These are phyloP conservation scores for Ogataea populi-albae DNA, from an alignment of 805 yeast species.

Conservation along the genomic window DNA sequence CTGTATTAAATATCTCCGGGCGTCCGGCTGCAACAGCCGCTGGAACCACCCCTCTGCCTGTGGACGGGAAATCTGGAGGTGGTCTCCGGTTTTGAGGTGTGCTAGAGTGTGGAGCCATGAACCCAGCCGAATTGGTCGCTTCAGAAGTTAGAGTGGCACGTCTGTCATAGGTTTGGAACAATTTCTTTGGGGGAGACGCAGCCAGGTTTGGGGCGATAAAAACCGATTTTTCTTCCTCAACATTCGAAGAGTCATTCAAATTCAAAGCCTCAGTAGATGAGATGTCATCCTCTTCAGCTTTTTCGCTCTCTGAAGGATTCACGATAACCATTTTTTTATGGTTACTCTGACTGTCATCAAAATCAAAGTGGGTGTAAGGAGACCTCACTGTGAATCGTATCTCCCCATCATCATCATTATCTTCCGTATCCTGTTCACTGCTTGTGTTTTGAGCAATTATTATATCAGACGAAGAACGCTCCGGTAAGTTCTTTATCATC, in stretches of 20 bases:
- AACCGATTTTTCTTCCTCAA: slow-evolving; percentile 2
- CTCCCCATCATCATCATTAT: slow-evolving; percentile 20
- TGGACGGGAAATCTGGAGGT: slow-evolving; percentile 38
- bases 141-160: slow-evolving; percentile 35
- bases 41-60: slow-evolving; percentile 37
- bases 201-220: slow-evolving; percentile 8
- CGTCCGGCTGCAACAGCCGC: slow-evolving; percentile 34
- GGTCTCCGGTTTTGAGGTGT: slow-evolving; percentile 31
- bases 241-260: too few species aligned
- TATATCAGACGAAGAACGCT: neutral
- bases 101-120: slow-evolving; percentile 17
- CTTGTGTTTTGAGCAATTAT: slow-evolving; percentile 2
- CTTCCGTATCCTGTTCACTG: slow-evolving; percentile 2
- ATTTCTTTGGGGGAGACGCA: slow-evolving; percentile 5
- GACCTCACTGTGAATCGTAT: slow-evolving; percentile 36
- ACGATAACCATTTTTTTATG: slow-evolving; percentile 26
- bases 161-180: slow-evolving; percentile 34
- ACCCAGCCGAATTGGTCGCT: slow-evolving; percentile 28
- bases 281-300: neutral
- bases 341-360: slow-evolving; percentile 12
- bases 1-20: slow-evolving; percentile 30
- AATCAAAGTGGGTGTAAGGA: slow-evolving; percentile 30
- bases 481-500: neutral
- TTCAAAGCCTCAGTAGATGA: neutral
- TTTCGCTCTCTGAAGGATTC: slow-evolving; percentile 16